A percentile compares a stretch with the other conserved stretches of the same genome.
Conservation (phyloP, 108 stramenopile genomes). For the Epithemia pelagica region DNA sequence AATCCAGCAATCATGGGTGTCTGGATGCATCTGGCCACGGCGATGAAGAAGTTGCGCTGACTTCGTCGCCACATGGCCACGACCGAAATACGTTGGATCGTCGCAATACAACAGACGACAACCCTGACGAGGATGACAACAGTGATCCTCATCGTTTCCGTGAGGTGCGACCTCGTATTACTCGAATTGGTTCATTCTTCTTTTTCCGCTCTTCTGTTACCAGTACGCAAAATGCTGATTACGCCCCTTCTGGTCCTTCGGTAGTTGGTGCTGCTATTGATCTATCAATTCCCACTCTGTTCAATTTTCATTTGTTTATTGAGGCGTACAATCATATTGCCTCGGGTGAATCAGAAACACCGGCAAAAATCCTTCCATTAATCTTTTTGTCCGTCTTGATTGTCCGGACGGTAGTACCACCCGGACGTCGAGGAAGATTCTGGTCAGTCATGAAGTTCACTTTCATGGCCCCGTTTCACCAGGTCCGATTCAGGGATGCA, state of each 20-base stretch:
- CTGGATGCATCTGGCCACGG: background rate
- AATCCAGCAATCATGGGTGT: background rate
- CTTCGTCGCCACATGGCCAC: background rate
- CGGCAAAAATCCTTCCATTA: slow-evolving; percentile 71
- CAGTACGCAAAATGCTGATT: slow-evolving; percentile 42
- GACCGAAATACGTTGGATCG: background rate
- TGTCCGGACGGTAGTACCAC: slow-evolving; percentile 64
- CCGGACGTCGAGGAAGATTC: slow-evolving; percentile 55
- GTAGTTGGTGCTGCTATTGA: slow-evolving; percentile 80
- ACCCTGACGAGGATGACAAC: background rate
- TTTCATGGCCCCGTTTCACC: slow-evolving; percentile 51
- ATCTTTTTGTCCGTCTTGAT: slow-evolving; percentile 70
- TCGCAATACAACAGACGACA: background rate
- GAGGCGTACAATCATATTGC: slow-evolving; percentile 53
- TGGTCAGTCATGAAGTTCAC: slow-evolving; percentile 70
- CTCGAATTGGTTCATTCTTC: slow-evolving; percentile 37
- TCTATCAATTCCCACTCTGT: slow-evolving; percentile 74
- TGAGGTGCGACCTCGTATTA: slow-evolving; percentile 36
- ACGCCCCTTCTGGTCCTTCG: slow-evolving; percentile 80
- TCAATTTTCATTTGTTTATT: slow-evolving; percentile 88
- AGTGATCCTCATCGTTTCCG: slow-evolving; percentile 17
- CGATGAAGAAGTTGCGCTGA: slow-evolving; percentile 5
- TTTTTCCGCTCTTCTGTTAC: slow-evolving; percentile 32
- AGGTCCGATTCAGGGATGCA: slow-evolving; percentile 65
- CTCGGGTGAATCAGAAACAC: slow-evolving; percentile 33